Conservation (phyloP, 441 rosid species). For the Erysimum cheiri region DNA sequence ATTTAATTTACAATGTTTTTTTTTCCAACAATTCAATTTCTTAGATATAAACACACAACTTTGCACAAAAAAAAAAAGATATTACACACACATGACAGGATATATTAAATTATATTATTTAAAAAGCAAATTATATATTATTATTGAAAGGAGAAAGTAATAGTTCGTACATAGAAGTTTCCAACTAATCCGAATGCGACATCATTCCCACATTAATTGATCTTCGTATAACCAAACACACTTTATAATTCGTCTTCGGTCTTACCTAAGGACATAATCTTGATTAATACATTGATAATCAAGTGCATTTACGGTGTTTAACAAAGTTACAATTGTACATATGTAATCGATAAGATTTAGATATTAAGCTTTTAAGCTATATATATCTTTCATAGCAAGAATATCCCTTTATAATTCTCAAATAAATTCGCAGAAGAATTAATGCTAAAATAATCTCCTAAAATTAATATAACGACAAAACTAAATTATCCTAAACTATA, state of each 20-base stretch:
- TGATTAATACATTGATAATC: neutral
- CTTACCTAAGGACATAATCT: slow-evolving; percentile 2
- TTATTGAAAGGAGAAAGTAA: neutral
- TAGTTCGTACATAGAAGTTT: slow-evolving; percentile 29
- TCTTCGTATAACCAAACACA: neutral
- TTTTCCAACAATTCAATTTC: no score
- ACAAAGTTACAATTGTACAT: neutral
- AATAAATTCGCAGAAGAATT: neutral
- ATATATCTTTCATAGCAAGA: slow-evolving; percentile 24
- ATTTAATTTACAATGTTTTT: no score
- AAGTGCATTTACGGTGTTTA: slow-evolving; percentile 9
- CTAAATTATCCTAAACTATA: slow-evolving; percentile 27
- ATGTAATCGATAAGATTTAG: neutral
- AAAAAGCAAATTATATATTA: no score
- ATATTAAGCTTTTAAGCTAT: slow-evolving; percentile 14
- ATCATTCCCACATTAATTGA: slow-evolving; percentile 13
- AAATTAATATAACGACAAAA: slow-evolving; percentile 19
- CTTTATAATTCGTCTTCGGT: neutral
- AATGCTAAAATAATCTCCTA: slow-evolving; percentile 8
- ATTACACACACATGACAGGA: no score
- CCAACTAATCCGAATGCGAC: slow-evolving; percentile 39
- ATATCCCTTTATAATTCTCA: slow-evolving; percentile 4
- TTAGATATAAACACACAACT: no score
- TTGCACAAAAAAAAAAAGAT: no score
- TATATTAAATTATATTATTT: no score